A percentile compares a stretch with the other conserved stretches of the same genome.
Conservation (phyloP, 208 protist species). For the Trypanosoma rangeli region DNA sequence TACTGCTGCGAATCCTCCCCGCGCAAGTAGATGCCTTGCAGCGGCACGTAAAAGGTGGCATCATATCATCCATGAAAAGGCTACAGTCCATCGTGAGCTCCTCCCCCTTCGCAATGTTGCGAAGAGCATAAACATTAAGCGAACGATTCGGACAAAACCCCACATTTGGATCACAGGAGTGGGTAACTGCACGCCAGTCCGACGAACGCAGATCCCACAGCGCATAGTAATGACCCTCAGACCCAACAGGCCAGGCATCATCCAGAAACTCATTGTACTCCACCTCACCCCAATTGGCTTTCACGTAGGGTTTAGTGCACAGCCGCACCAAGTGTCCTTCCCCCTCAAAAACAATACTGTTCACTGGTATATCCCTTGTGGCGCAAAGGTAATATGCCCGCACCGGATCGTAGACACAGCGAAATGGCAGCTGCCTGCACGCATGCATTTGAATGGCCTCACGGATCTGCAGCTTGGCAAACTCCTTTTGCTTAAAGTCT, state of each 20-base stretch:
- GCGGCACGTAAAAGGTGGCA: slow-evolving; percentile 70
- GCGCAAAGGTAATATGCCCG: slow-evolving; percentile 76
- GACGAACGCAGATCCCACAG: slow-evolving; percentile 75
- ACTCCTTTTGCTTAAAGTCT: slow-evolving; percentile 75
- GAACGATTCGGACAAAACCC: slow-evolving; percentile 56
- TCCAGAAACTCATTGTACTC: slow-evolving; percentile 65
- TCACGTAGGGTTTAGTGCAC: slow-evolving; percentile 77
- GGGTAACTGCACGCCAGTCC: slow-evolving; percentile 74
- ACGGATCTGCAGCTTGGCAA: slow-evolving; percentile 76
- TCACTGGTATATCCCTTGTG: slow-evolving; percentile 46
- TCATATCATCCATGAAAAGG: slow-evolving; percentile 78
- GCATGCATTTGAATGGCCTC: slow-evolving; percentile 54
- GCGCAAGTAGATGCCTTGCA: slow-evolving; percentile 56
- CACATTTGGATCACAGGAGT: slow-evolving; percentile 86
- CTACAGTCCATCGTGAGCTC: slow-evolving; percentile 92
- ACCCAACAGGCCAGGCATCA: slow-evolving; percentile 75
- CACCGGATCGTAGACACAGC: slow-evolving; percentile 45
- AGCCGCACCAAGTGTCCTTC: slow-evolving; percentile 66
- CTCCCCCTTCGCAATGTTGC: slow-evolving; percentile 70
- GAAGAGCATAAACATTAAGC: slow-evolving; percentile 70
- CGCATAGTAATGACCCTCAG: slow-evolving; percentile 78
- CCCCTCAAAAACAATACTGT: slow-evolving; percentile 62
- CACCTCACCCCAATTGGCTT: slow-evolving; percentile 36
- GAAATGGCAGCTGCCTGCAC: slow-evolving; percentile 46
- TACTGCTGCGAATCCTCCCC: slow-evolving; percentile 29